A percentile compares a stretch with the other conserved stretches of the same genome.
phyloP scores from a whole-genome alignment of 2,329 filamentous ascomycete species.

The Rutstroemia sp. region DNA sequence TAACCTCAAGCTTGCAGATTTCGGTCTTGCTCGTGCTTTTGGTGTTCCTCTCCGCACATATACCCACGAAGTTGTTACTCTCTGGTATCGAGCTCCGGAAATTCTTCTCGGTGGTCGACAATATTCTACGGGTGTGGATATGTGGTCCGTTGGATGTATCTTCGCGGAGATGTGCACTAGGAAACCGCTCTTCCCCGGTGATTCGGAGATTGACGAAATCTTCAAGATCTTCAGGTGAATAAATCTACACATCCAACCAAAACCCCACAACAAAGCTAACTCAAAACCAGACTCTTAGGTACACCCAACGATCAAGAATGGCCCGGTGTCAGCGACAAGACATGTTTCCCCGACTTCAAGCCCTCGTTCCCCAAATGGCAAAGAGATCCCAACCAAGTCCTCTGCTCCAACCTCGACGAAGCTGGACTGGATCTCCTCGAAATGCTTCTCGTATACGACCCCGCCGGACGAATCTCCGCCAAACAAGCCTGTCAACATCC shows the following conservation, averaged over 20 bases:
- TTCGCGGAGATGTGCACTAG: constrained; percentile 95
- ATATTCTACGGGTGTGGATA: constrained; percentile 90
- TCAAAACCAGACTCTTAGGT: constrained; percentile 55
- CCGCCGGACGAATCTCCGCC: constrained; percentile 77
- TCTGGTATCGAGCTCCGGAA: constrained; percentile 89
- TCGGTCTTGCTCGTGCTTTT: constrained; percentile 82
- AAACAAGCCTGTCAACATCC: constrained; percentile 81
- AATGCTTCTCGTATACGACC: constrained; percentile 77
- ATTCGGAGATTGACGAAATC: constrained; percentile 90
- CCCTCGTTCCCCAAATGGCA: constrained; percentile 86
- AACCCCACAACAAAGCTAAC: constrained; percentile 14
- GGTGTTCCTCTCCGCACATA: constrained; percentile 87
- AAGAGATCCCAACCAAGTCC: constrained; percentile 55
- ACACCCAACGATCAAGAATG: constrained; percentile 76
- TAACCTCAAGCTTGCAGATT: constrained; percentile 86
- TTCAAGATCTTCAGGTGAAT: constrained; percentile 86
- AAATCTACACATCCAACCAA: not conserved
- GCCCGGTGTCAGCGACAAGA: constrained; percentile 64
- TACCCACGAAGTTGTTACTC: constrained; percentile 89
- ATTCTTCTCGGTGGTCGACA: constrained; percentile 85
- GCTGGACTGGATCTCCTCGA: constrained; percentile 61
- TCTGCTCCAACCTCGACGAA: constrained; percentile 69
- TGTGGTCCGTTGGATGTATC: constrained; percentile 93
- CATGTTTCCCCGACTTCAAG: constrained; percentile 93
- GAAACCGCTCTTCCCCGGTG: constrained; percentile 86